Evolutionary conservation across 2,329 filamentous ascomycete genomes (phyloP), one percentile per base, ranked within the genome.

Genomic region (Phaeomoniella chlamydospora): DNA sequence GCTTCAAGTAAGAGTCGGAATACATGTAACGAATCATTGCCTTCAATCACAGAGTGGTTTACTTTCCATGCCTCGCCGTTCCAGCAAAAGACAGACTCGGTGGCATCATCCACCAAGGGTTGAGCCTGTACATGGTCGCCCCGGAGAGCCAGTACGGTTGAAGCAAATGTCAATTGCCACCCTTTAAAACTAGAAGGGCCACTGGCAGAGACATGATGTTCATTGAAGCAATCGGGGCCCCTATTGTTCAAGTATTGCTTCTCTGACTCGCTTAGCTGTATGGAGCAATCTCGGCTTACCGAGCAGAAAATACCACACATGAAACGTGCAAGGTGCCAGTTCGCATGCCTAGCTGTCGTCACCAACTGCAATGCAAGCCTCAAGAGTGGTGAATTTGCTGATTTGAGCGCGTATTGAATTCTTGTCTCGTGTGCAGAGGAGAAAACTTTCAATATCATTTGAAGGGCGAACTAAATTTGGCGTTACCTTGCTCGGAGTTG

Each of bases 11-110:
- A 64, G 26, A 71, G 50, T 19, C 65, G 50, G 49, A 88, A 77
- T 13, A 96, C 64, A 4, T 63, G 59, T 48, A 79, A 68, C 3
- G 82, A 82, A 57, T 98, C 90, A 51, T 94, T 94, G 39, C 76
- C 81, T 22, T 49, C 41, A 4, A 94, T 64, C 1, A 55, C 48
- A 6, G 67, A 47, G 19, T 67, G 68, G 5, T 57, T 59, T 34
- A 93, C 67, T 39, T 71, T 78, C 90, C 90, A 98, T 1, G 86
- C 88, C 54, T 98, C 90, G 31, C 90, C 90, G 51, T 98, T 98
- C 90, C 90, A 98, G 67, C 88, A 94, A 2, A 98, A 66, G 1
- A 83, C 64, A 1, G 79, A 84, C 3, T 68, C 66, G 0, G 68
- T 68, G 0, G 47, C 43, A 2, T 51, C 26, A 44, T 80, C 71